Percentiles rank a stretch among this genome's conserved stretches.
Evolutionary conservation across 2,329 filamentous ascomycete species (phyloP).

Genomic region (Microdochium nivale): DNA sequence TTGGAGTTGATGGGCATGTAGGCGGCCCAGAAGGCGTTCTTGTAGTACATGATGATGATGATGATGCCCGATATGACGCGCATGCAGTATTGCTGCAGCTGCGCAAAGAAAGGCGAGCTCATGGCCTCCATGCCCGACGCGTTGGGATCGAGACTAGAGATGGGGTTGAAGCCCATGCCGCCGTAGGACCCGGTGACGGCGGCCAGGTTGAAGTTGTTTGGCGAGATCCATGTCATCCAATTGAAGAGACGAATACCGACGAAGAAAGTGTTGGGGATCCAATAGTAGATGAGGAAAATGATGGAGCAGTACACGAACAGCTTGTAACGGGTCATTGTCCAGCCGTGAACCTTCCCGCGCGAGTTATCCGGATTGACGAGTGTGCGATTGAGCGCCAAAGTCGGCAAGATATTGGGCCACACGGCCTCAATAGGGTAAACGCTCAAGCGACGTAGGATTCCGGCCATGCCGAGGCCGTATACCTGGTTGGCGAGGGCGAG

Average conservation of each 20-base stretch:
- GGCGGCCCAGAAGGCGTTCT: conserved; percentile 7
- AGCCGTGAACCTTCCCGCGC: conserved; percentile 29
- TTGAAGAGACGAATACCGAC: conserved; percentile 32
- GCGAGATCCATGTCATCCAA: conserved; percentile 43
- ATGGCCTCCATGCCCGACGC: conserved; percentile 16
- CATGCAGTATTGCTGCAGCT: conserved; percentile 8
- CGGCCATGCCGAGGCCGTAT: conserved; percentile 33
- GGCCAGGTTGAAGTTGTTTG: conserved; percentile 31
- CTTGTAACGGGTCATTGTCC: conserved; percentile 33
- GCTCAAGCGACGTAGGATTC: conserved; percentile 26
- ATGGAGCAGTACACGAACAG: conserved; percentile 33
- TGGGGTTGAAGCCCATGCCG: conserved; percentile 19
- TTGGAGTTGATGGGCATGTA: conserved; percentile 18
- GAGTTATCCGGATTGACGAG: conserved; percentile 20
- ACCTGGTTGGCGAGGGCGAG: conserved; percentile 30
- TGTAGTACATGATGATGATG: not conserved
- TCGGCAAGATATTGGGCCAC: conserved; percentile 32
- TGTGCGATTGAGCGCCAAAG: conserved; percentile 24
- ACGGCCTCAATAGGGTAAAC: conserved; percentile 28
- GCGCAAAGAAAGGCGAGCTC: conserved; percentile 14
- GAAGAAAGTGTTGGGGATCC: conserved; percentile 38
- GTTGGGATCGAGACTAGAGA: conserved; percentile 21
- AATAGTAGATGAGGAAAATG: conserved; percentile 34
- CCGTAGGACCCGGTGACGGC: conserved; percentile 31
- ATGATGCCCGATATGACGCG: not conserved